Percentiles rank a stretch among this genome's conserved stretches.
phyloP scores from a whole-genome alignment of 306 rosid genomes.

The Pterocarpus santalinus region DNA sequence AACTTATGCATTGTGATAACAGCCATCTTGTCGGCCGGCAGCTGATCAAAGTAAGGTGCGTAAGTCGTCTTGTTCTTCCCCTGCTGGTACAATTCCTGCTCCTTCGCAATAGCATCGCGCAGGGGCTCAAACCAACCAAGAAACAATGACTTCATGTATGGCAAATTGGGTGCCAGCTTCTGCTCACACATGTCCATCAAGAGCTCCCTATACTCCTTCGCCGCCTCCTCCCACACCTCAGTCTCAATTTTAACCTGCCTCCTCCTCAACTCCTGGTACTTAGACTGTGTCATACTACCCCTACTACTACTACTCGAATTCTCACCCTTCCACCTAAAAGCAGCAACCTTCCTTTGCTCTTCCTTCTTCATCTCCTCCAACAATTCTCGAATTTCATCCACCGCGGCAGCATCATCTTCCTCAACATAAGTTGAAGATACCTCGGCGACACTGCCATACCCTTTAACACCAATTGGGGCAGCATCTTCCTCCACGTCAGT shows the following conservation, averaged over 20 bases:
- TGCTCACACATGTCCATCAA: slow-evolving; percentile 92
- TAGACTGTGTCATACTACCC: slow-evolving; percentile 56
- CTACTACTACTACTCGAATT: neutral
- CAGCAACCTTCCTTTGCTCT: slow-evolving; percentile 49
- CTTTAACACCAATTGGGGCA: slow-evolving; percentile 49
- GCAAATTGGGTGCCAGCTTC: slow-evolving; percentile 90
- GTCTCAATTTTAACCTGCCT: slow-evolving; percentile 92
- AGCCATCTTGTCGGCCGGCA: slow-evolving; percentile 90
- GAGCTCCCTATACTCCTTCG: slow-evolving; percentile 82
- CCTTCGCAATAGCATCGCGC: slow-evolving; percentile 69
- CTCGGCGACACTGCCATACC: slow-evolving; percentile 76
- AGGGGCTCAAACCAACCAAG: slow-evolving; percentile 99
- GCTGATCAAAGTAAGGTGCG: slow-evolving; percentile 69
- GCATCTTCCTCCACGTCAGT: slow-evolving; percentile 78
- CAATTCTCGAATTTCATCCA: slow-evolving; percentile 60
- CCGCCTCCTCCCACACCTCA: slow-evolving; percentile 86
- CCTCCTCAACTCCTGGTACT: slow-evolving; percentile 60
- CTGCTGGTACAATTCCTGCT: slow-evolving; percentile 61
- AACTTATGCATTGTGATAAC: slow-evolving; percentile 94
- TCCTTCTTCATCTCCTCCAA: slow-evolving; percentile 64
- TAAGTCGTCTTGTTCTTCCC: slow-evolving; percentile 60
- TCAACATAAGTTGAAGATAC: slow-evolving; percentile 74
- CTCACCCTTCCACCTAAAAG: slow-evolving; percentile 40
- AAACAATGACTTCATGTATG: slow-evolving; percentile 85
- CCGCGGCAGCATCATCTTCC: slow-evolving; percentile 66